Conservation (phyloP, 352 stramenopile species). For the Globisporangium apiculatum region DNA sequence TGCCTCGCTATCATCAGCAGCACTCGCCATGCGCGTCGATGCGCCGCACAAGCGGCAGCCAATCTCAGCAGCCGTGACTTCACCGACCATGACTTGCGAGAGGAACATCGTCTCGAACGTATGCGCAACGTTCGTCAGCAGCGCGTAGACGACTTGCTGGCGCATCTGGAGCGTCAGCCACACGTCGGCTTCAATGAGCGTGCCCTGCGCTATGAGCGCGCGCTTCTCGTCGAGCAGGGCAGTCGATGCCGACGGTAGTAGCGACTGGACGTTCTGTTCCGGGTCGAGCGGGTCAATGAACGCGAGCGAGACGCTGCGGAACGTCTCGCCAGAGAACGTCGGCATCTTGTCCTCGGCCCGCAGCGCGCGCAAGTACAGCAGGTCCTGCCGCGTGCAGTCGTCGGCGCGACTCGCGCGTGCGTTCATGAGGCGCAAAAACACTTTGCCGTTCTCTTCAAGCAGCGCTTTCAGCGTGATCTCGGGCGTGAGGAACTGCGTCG, state of each 20-base stretch:
- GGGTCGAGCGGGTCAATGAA: conserved; percentile 71
- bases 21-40: conserved; percentile 21
- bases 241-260: conserved; percentile 56
- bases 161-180: conserved; percentile 84
- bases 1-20: background rate
- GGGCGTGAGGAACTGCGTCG: conserved; percentile 61
- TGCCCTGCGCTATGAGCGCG: conserved; percentile 55
- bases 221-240: conserved; percentile 55
- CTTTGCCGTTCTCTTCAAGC: conserved; percentile 75
- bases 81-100: conserved; percentile 57
- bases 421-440: conserved; percentile 69
- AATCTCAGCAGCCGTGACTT: conserved; percentile 47
- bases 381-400: conserved; percentile 69
- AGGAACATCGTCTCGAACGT: conserved; percentile 85
- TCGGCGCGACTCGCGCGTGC: conserved; percentile 56
- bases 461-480: conserved; percentile 69
- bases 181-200: conserved; percentile 78
- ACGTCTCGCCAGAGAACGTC: conserved; percentile 79
- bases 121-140: conserved; percentile 77
- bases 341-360: conserved; percentile 63
- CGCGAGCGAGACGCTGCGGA: conserved; percentile 64
- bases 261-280: conserved; percentile 71
- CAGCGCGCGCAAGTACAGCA: conserved; percentile 61
- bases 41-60: conserved; percentile 67
- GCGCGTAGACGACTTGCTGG: conserved; percentile 70